Percentiles rank a stretch among this genome's conserved stretches.
These are phyloP conservation scores for Ophiostoma pallidulum DNA, from an alignment of 2,329 filamentous ascomycete species.

Conservation along the genomic window DNA sequence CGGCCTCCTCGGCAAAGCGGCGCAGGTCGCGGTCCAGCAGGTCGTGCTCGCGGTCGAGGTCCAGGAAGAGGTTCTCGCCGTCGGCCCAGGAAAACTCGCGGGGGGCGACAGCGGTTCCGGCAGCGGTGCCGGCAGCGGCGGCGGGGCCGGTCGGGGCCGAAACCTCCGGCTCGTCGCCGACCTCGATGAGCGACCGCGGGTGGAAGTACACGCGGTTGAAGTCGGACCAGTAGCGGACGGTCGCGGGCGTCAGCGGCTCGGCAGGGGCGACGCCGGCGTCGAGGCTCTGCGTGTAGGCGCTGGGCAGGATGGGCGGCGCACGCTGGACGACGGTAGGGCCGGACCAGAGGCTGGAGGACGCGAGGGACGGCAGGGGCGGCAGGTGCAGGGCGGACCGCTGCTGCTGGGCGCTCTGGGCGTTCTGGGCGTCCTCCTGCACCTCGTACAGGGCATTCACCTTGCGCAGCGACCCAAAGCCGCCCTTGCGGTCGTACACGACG, in stretches of 20 bases:
- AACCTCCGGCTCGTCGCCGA: constrained; percentile 29
- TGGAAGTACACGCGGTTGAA: constrained; percentile 91
- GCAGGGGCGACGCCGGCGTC: constrained; percentile 59
- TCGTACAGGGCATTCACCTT: constrained; percentile 88
- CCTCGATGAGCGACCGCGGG: constrained; percentile 74
- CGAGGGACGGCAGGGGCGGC: constrained; percentile 8
- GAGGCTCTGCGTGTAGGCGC: constrained; percentile 69
- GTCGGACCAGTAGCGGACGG: constrained; percentile 94
- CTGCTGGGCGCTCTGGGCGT: constrained; percentile 6
- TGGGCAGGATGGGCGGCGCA: constrained; percentile 57
- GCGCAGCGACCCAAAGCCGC: constrained; percentile 78
- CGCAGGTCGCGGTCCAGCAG: constrained; percentile 83
- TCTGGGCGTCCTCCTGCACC: constrained; percentile 26
- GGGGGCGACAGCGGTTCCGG: not conserved
- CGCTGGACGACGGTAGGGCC: constrained; percentile 59
- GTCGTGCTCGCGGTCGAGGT: constrained; percentile 71
- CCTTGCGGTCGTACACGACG: constrained; percentile 90
- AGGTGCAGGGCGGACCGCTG: constrained; percentile 8
- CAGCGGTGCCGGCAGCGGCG: not conserved
- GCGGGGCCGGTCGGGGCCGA: not conserved
- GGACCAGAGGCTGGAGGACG: constrained; percentile 32
- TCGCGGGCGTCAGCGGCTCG: constrained; percentile 49
- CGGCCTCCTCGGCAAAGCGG: constrained; percentile 84
- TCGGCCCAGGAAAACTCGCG: constrained; percentile 42
- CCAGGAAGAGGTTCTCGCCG: constrained; percentile 66